Conservation (phyloP, 371 early-diverging fungal genomes). For the Rhizopus stolonifer region DNA sequence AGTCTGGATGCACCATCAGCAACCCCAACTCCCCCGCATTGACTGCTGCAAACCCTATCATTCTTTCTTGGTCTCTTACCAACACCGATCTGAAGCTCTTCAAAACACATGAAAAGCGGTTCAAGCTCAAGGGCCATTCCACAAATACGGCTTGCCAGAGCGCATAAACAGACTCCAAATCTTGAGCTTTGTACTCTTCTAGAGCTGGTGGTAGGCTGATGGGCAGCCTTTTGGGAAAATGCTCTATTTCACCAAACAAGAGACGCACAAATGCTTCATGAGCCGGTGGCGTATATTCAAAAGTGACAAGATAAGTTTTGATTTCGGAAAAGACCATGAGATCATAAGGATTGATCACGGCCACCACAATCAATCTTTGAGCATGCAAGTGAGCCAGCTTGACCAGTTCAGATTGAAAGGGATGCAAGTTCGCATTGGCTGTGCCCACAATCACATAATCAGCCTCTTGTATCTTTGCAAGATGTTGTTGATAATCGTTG, state of each 20-base stretch:
- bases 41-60: constrained; percentile 41
- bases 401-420: constrained; percentile 42
- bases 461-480: constrained; percentile 21
- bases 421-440: constrained; percentile 47
- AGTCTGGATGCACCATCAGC: constrained; percentile 31
- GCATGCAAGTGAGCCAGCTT: constrained; percentile 22
- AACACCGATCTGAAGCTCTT: too few relatives aligned
- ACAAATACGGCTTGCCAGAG: constrained; percentile 32
- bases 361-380: constrained; percentile 27
- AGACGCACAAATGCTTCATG: constrained; percentile 40
- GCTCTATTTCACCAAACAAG: constrained; percentile 39
- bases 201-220: neutral
- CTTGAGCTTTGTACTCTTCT: constrained; percentile 6
- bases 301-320: constrained; percentile 42
- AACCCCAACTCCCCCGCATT: constrained; percentile 35
- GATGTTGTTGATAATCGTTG: constrained; percentile 8
- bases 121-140: constrained; percentile 30
- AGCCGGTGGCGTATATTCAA: constrained; percentile 51
- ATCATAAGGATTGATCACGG: constrained; percentile 53
- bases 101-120: constrained; percentile 28
- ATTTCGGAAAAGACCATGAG: constrained; percentile 39
- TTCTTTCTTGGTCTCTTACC: constrained; percentile 4
- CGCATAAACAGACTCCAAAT: constrained; percentile 12
- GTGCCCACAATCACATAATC: constrained; percentile 43
- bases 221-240: constrained; percentile 28